phyloP scores from a whole-genome alignment of 2,329 filamentous ascomycete species.

The Aspergillus costaricaensis region DNA sequence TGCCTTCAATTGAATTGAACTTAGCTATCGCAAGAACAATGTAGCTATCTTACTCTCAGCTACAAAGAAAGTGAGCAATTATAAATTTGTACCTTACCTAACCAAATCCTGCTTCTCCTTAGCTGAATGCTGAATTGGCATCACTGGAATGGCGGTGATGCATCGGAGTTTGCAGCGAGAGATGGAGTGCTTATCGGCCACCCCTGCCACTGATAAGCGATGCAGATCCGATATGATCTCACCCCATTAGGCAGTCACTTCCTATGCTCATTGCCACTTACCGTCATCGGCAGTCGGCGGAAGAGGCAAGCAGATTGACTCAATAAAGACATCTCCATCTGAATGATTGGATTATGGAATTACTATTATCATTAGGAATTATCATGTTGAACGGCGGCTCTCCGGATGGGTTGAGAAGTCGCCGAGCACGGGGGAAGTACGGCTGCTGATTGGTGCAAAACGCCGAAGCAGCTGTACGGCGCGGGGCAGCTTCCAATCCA shows the following conservation, averaged over 20 bases:
- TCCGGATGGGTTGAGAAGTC: constrained; percentile 1
- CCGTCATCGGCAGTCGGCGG: neutral
- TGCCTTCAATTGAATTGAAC: too few species aligned
- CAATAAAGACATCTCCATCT: neutral
- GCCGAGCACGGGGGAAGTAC: neutral
- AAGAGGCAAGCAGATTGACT: neutral
- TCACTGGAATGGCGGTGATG: neutral
- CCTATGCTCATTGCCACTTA: neutral
- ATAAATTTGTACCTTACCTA: too few species aligned
- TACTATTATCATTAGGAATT: constrained; percentile 3
- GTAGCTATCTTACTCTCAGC: too few species aligned
- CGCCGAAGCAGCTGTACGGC: constrained; percentile 11
- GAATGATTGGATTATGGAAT: neutral
- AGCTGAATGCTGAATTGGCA: neutral
- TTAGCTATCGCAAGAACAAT: too few species aligned
- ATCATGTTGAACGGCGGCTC: neutral
- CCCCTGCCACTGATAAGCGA: neutral
- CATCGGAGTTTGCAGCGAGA: neutral
- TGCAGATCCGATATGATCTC: neutral
- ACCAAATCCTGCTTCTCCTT: too few species aligned
- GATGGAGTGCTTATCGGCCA: neutral
- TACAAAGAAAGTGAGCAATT: too few species aligned
- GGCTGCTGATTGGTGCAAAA: constrained; percentile 13
- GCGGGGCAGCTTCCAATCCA: constrained; percentile 8
- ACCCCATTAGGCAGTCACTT: neutral